phyloP scores from a whole-genome alignment of 768 basidiomycete species.

The Lyophyllum decastes region DNA sequence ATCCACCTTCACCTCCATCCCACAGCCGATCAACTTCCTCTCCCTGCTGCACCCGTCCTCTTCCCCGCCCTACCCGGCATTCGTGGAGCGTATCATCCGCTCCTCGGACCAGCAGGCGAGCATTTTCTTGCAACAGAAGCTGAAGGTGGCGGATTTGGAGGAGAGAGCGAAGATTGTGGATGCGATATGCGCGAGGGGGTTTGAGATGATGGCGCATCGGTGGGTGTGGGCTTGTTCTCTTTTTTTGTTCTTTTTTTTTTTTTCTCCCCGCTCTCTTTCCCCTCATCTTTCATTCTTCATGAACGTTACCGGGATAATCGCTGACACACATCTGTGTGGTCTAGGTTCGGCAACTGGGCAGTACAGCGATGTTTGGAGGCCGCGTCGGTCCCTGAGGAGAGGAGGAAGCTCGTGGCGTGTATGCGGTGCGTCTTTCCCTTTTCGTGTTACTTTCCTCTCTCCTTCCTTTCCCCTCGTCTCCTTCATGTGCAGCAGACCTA shows the following conservation, averaged over 20 bases:
- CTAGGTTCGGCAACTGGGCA: conserved; percentile 90
- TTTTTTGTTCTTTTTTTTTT: background rate
- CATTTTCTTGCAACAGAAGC: conserved; percentile 87
- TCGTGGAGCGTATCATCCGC: conserved; percentile 85
- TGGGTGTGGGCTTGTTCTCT: conserved; percentile 18
- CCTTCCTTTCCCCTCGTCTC: conserved; percentile 2
- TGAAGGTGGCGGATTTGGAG: conserved; percentile 79
- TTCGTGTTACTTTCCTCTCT: background rate
- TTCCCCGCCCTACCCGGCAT: conserved; percentile 79
- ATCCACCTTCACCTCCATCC: conserved; percentile 2
- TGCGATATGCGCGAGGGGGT: conserved; percentile 80
- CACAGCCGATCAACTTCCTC: conserved; percentile 86
- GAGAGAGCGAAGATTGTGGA: conserved; percentile 85
- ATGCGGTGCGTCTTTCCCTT: conserved; percentile 60
- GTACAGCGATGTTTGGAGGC: conserved; percentile 87
- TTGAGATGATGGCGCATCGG: conserved; percentile 94
- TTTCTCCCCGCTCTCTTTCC: background rate
- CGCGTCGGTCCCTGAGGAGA: conserved; percentile 70
- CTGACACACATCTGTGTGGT: too few relatives aligned
- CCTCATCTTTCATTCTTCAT: conserved; percentile 7
- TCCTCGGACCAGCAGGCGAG: conserved; percentile 90
- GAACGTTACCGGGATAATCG: too few relatives aligned
- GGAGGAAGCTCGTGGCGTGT: conserved; percentile 80
- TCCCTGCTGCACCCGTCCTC: conserved; percentile 84
- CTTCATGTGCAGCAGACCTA: too few relatives aligned